phyloP scores from a whole-genome alignment of 192 early-diverging fungal genomes.

The Diversispora epigaea region DNA sequence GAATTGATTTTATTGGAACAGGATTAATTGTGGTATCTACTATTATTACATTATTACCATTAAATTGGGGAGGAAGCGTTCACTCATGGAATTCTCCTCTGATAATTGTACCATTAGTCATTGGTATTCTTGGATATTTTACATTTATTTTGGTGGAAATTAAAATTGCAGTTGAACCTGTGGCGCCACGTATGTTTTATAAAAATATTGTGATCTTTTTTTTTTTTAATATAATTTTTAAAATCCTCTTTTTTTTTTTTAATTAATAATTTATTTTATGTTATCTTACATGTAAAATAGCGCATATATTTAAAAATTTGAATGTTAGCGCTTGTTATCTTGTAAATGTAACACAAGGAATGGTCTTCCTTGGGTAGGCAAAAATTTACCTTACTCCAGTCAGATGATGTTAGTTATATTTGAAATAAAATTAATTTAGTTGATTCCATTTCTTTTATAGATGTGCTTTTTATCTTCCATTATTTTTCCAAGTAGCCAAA shows the following conservation, averaged over 20 bases:
- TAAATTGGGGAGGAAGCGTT: slow-evolving; percentile 72
- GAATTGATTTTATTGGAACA: slow-evolving; percentile 66
- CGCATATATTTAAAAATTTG: slow-evolving; percentile 61
- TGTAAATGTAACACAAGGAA: slow-evolving; percentile 64
- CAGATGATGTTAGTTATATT: no score
- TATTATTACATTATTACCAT: slow-evolving; percentile 62
- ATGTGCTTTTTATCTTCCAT: slow-evolving; percentile 64
- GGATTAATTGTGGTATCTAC: slow-evolving; percentile 52
- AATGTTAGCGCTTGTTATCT: slow-evolving; percentile 58
- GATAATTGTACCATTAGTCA: slow-evolving; percentile 53
- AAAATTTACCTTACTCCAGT: no score
- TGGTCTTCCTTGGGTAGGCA: slow-evolving; percentile 59
- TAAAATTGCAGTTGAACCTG: slow-evolving; percentile 62
- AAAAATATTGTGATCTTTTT: background rate
- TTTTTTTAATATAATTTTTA: slow-evolving; percentile 20
- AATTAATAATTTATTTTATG: background rate
- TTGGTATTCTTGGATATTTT: slow-evolving; percentile 49
- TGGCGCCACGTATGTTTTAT: slow-evolving; percentile 51
- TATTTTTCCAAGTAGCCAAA: slow-evolving; percentile 82
- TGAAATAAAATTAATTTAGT: no score
- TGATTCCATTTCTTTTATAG: no score
- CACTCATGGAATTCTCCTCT: slow-evolving; percentile 66
- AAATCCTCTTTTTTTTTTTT: slow-evolving; percentile 18
- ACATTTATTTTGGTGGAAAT: slow-evolving; percentile 65
- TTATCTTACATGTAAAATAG: slow-evolving; percentile 4